Conservation (phyloP, 2,329 filamentous ascomycete genomes). For the Apiospora sp. region DNA sequence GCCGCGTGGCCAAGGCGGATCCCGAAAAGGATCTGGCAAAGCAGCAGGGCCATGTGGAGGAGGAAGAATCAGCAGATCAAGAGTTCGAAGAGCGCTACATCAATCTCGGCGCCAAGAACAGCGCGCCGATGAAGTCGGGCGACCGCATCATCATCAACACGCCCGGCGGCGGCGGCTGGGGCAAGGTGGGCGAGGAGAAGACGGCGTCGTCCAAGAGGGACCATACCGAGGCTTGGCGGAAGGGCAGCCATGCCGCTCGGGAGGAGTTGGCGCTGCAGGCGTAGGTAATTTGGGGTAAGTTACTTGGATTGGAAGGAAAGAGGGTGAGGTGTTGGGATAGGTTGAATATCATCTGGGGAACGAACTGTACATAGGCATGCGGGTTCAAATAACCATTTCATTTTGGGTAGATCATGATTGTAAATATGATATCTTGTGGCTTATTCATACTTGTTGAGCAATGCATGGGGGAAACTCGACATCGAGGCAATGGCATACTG, state of each 20-base stretch:
- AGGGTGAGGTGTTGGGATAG: background rate
- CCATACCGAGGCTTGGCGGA: slow-evolving; percentile 59
- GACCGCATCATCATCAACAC: slow-evolving; percentile 82
- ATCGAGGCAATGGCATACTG: no score
- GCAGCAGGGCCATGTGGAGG: slow-evolving; percentile 32
- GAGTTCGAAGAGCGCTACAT: slow-evolving; percentile 69
- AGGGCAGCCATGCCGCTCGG: slow-evolving; percentile 63
- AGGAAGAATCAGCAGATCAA: no score
- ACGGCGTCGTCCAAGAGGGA: slow-evolving; percentile 61
- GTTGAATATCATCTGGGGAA: no score
- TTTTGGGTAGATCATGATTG: no score
- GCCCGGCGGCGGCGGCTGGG: slow-evolving; percentile 83
- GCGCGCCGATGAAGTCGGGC: slow-evolving; percentile 76
- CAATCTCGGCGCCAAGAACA: slow-evolving; percentile 82
- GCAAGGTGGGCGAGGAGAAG: slow-evolving; percentile 64
- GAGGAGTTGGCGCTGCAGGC: slow-evolving; percentile 67
- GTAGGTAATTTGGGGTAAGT: slow-evolving; percentile 27
- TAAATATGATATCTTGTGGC: no score
- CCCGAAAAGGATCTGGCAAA: slow-evolving; percentile 49
- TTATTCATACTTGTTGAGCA: no score
- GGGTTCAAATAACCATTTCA: no score
- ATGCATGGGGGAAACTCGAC: no score
- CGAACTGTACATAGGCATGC: no score
- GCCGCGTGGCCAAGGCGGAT: slow-evolving; percentile 69
- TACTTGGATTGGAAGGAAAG: background rate